Percentiles rank a stretch among this genome's conserved stretches.
These are phyloP conservation scores for Colletotrichum sp. DNA, from an alignment of 2,329 filamentous ascomycete genomes.

Conservation along the genomic window DNA sequence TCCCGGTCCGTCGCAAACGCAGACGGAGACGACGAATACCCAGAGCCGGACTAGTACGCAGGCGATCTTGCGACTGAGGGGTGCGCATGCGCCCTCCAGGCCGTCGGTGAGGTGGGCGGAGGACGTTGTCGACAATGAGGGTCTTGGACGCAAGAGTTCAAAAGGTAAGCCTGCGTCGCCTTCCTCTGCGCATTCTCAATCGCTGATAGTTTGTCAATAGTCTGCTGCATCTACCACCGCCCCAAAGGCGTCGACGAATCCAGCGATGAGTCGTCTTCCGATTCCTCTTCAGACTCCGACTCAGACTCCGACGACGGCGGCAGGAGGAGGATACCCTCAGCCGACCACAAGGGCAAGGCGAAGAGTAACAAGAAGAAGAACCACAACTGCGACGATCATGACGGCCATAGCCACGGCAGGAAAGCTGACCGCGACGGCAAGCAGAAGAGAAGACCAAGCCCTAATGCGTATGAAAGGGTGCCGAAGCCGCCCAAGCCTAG, in stretches of 20 bases:
- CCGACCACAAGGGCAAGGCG: constrained; percentile 43
- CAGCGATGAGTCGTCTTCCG: constrained; percentile 68
- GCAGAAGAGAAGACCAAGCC: constrained; percentile 61
- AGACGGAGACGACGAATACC: constrained; percentile 31
- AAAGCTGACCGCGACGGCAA: constrained; percentile 33
- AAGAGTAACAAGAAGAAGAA: constrained; percentile 33
- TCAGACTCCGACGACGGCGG: constrained; percentile 49
- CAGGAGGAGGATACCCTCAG: constrained; percentile 21
- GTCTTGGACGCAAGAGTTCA: constrained; percentile 88
- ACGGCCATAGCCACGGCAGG: constrained; percentile 34
- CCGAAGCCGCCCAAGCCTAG: constrained; percentile 49
- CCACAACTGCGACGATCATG: constrained; percentile 37
- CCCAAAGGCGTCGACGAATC: constrained; percentile 83
- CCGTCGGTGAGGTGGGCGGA: constrained; percentile 89
- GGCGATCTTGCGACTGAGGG: constrained; percentile 57
- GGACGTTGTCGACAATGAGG: constrained; percentile 94
- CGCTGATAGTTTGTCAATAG: constrained; percentile 45
- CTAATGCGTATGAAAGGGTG: constrained; percentile 83
- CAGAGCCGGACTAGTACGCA: constrained; percentile 30
- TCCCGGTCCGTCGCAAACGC: constrained; percentile 37
- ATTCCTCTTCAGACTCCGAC: constrained; percentile 57
- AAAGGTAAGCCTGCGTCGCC: constrained; percentile 68
- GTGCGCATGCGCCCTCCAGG: constrained; percentile 46
- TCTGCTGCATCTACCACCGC: constrained; percentile 99
- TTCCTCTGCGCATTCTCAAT: neutral